A percentile compares a stretch with the other conserved stretches of the same genome.
Evolutionary conservation across 495 filamentous ascomycete genomes (phyloP).

Genomic region (Podospora australis): DNA sequence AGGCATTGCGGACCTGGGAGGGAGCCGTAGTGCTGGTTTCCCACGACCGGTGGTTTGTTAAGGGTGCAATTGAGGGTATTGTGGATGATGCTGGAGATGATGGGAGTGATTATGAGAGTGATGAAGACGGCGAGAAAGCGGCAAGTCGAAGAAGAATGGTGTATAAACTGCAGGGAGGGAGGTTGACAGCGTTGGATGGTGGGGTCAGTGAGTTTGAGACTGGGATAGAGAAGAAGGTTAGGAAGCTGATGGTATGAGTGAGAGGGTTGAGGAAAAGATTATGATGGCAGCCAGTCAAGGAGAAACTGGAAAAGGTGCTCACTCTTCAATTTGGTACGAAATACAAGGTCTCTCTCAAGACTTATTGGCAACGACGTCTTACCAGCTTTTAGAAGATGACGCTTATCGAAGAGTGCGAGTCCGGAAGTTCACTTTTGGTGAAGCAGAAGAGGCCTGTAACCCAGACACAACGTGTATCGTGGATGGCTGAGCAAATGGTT

Average conservation of each 20-base stretch:
- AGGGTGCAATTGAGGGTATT: conserved; percentile 60
- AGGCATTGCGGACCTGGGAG: conserved; percentile 56
- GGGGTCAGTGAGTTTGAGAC: conserved; percentile 62
- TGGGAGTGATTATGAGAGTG: conserved; percentile 39
- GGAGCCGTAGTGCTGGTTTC: conserved; percentile 68
- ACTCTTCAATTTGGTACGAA: no score
- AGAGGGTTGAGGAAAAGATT: no score
- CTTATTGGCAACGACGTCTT: no score
- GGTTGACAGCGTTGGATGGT: conserved; percentile 46
- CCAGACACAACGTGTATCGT: no score
- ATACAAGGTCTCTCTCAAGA: no score
- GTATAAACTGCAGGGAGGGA: conserved; percentile 53
- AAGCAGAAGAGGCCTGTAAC: no score
- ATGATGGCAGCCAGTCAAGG: no score
- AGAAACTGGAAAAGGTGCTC: no score
- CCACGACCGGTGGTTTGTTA: conserved; percentile 72
- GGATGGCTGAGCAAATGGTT: no score
- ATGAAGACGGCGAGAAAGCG: conserved; percentile 37
- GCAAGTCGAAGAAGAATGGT: conserved; percentile 46
- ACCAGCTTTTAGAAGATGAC: no score
- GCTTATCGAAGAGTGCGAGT: no score
- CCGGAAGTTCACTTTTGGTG: no score
- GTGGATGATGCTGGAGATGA: conserved; percentile 47
- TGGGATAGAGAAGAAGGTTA: conserved; percentile 53
- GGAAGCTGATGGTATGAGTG: conserved; percentile 40